phyloP scores from a whole-genome alignment of 768 basidiomycete genomes.

The Cubamyces sp. region DNA sequence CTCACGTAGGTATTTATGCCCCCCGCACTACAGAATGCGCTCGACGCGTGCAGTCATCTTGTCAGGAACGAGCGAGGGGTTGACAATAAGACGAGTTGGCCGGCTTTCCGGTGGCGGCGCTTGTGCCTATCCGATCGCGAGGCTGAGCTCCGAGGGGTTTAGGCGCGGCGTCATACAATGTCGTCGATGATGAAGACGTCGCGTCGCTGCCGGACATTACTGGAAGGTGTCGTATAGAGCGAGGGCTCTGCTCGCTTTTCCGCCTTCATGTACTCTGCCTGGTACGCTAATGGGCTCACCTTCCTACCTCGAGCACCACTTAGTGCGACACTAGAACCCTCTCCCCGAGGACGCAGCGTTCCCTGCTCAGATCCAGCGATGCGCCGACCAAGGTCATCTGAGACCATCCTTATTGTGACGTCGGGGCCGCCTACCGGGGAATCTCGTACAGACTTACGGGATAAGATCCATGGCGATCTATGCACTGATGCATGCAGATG shows the following conservation, averaged over 20 bases:
- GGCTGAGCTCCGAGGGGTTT: neutral
- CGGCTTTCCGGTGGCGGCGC: neutral
- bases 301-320: neutral
- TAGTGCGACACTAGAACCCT: neutral
- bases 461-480: neutral
- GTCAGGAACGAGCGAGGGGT: slow-evolving; percentile 2
- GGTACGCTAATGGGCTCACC: neutral
- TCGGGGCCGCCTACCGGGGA: neutral
- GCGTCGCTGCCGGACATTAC: neutral
- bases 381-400: slow-evolving; percentile 11
- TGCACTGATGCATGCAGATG: neutral
- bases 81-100: slow-evolving; percentile 11
- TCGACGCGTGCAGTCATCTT: neutral
- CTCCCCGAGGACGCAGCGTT: neutral
- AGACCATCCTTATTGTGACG: slow-evolving; percentile 12
- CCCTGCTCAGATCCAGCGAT: neutral
- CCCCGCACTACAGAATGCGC: neutral
- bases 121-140: slow-evolving; percentile 2
- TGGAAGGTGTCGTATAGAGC: neutral
- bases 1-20: slow-evolving; percentile 9
- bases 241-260: neutral
- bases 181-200: neutral
- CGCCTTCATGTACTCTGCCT: neutral
- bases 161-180: neutral
- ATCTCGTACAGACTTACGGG: neutral